A percentile compares a stretch with the other conserved stretches of the same genome.
Evolutionary conservation across 306 rosid genomes (phyloP).

Genomic region (Dryas octopetala): DNA sequence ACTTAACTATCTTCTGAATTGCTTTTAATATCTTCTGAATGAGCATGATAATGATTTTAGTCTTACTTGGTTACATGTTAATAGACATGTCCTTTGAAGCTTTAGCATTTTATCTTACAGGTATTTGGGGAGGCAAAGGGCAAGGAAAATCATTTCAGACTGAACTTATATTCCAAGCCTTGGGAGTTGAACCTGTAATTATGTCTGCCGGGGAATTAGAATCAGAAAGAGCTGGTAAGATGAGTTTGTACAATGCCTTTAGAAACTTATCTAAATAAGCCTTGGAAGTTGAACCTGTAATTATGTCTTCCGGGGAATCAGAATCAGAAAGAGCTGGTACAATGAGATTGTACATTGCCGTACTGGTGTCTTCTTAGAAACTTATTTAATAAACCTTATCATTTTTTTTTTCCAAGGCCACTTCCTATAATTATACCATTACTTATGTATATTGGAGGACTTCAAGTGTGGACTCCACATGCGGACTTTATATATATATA

Average conservation of each 20-base stretch:
- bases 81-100: conserved; percentile 9
- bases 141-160: conserved; percentile 98
- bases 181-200: conserved; percentile 93
- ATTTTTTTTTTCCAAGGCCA: background rate
- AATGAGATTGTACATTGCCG: too few relatives aligned
- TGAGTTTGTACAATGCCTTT: conserved; percentile 21
- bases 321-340: too few relatives aligned
- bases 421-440: background rate
- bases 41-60: conserved; percentile 6
- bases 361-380: too few relatives aligned
- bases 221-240: conserved; percentile 95
- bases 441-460: too few relatives aligned
- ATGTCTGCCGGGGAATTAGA: conserved; percentile 99
- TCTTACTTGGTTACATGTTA: background rate
- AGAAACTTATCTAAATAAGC: too few relatives aligned
- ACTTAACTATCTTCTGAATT: background rate
- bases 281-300: too few relatives aligned
- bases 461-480: too few relatives aligned
- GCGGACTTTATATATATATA: background rate
- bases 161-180: conserved; percentile 85
- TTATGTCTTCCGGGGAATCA: too few relatives aligned
- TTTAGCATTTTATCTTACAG: conserved; percentile 36
- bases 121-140: conserved; percentile 99
- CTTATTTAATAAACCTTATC: background rate
- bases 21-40: conserved; percentile 5